Evolutionary conservation across 1,284 basidiomycete species (phyloP).

Genomic region (Sanghuangporus baumii): DNA sequence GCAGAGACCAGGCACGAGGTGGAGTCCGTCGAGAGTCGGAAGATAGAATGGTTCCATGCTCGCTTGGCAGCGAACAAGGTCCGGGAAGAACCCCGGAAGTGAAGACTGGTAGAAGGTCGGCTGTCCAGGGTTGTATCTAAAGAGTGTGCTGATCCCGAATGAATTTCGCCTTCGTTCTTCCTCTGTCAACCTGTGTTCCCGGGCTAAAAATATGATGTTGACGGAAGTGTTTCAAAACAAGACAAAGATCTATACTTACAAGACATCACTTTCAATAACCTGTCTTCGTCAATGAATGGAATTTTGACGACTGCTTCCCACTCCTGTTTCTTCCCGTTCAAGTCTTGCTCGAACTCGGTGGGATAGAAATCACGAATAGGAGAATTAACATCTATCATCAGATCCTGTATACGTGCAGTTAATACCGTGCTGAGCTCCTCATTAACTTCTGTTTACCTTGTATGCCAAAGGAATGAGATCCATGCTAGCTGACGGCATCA

Average conservation of each 20-base stretch:
- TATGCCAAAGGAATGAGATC: slow-evolving; percentile 86
- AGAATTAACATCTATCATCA: slow-evolving; percentile 86
- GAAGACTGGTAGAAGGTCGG: slow-evolving; percentile 81
- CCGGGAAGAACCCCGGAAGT: slow-evolving; percentile 91
- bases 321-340: slow-evolving; percentile 97
- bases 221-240: not conserved
- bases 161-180: slow-evolving; percentile 80
- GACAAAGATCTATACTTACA: slow-evolving; percentile 37
- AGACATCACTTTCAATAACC: slow-evolving; percentile 79
- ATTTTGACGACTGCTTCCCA: slow-evolving; percentile 99
- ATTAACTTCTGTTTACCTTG: slow-evolving; percentile 42
- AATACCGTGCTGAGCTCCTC: not conserved
- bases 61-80: slow-evolving; percentile 80
- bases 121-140: slow-evolving; percentile 65
- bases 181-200: slow-evolving; percentile 69
- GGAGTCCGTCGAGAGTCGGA: slow-evolving; percentile 83
- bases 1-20: slow-evolving; percentile 82
- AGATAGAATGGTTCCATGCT: slow-evolving; percentile 78
- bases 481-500: slow-evolving; percentile 85
- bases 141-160: slow-evolving; percentile 77
- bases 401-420: slow-evolving; percentile 46
- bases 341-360: slow-evolving; percentile 81
- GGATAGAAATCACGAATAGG: slow-evolving; percentile 97
- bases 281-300: slow-evolving; percentile 89
- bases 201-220: slow-evolving; percentile 36